Base-by-base conservation (phyloP, 2,329 filamentous ascomycete genomes). In the Sordariomycetes sp. region DNA sequence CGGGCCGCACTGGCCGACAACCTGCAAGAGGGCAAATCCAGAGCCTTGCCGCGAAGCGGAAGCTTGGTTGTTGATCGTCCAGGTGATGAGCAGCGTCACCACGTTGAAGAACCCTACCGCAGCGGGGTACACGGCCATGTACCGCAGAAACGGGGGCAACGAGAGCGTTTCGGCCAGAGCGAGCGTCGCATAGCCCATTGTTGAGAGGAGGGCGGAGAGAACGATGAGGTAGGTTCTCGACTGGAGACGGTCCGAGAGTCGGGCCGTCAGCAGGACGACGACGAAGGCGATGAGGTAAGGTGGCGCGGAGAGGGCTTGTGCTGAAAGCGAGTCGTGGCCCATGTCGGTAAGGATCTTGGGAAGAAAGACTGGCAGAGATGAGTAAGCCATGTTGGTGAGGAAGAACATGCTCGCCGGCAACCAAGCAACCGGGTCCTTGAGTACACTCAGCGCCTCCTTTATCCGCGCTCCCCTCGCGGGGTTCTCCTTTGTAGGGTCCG, bases 61-160 rank as follows among this genome's bases (percentile, higher is more conserved):
- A 34, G 71, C 61, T 51, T 92, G 84, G 55, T 94, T 94, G 51
- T 94, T 93, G 49, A 94, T 74, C 23, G 75, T 85, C 87, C 87
- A 94, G 2, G 85, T 82, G 37, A 94, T 83, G 44, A 88, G 81
- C 21, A 94, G 69, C 0, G 86, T 86, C 37, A 94, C 82, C 15
- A 86, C 82, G 39, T 74, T 79, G 64, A 94, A 90, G 58, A 94
- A 92, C 4, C 87, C 87, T 1, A 77, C 64, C 3, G 79, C 73
- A 3, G 87, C 86, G 0, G 85, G 86, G 52, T 82, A 94, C 7
- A 94, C 70, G 36, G 79, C 82, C 6, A 80, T 46, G 49, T 94
- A 94, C 14, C 86, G 70, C 24, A 72, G 41, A 29, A 55, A 68
- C 32, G 62, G 48, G 4, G 63, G 50, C 16, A 74, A 53, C 14